phyloP scores from a whole-genome alignment of 1,284 basidiomycete species.

The Cryptococcus amylolentus region DNA sequence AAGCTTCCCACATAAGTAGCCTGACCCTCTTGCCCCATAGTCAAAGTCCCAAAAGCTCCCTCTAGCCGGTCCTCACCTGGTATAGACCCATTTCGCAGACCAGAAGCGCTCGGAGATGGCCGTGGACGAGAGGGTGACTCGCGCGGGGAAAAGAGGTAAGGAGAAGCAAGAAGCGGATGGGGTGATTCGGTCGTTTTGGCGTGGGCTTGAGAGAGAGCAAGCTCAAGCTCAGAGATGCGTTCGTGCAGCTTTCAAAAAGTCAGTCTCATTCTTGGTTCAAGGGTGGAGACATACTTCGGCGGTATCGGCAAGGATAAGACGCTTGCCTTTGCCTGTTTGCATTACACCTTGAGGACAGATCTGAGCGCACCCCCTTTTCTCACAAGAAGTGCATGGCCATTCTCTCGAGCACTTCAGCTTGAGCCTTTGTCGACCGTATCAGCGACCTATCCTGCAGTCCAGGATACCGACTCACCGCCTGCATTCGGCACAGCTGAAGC shows the following conservation, averaged over 20 bases:
- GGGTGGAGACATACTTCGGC: constrained; percentile 28
- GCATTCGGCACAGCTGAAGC: constrained; percentile 43
- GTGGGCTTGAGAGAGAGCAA: constrained; percentile 39
- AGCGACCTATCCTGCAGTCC: background rate
- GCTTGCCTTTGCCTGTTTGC: constrained; percentile 42
- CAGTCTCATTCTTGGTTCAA: background rate
- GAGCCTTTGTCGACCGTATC: constrained; percentile 20
- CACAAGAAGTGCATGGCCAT: constrained; percentile 46
- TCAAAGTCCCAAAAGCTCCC: constrained; percentile 43
- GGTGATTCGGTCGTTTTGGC: constrained; percentile 23
- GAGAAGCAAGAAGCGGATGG: constrained; percentile 34
- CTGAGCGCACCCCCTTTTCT: constrained; percentile 43
- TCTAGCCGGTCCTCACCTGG: constrained; percentile 31
- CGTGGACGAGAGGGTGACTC: constrained; percentile 11
- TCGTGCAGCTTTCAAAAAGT: constrained; percentile 29
- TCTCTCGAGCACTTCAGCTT: constrained; percentile 44
- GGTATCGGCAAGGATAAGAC: constrained; percentile 44
- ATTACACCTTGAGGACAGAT: constrained; percentile 46
- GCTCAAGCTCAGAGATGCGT: constrained; percentile 41
- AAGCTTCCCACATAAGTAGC: constrained; percentile 44
- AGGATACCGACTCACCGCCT: constrained; percentile 24
- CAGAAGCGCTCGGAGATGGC: constrained; percentile 1
- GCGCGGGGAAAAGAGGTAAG: constrained; percentile 34
- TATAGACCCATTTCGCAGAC: constrained; percentile 1
- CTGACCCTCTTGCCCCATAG: constrained; percentile 39